phyloP scores from a whole-genome alignment of 352 stramenopile species.

The Phytophthora megakarya region DNA sequence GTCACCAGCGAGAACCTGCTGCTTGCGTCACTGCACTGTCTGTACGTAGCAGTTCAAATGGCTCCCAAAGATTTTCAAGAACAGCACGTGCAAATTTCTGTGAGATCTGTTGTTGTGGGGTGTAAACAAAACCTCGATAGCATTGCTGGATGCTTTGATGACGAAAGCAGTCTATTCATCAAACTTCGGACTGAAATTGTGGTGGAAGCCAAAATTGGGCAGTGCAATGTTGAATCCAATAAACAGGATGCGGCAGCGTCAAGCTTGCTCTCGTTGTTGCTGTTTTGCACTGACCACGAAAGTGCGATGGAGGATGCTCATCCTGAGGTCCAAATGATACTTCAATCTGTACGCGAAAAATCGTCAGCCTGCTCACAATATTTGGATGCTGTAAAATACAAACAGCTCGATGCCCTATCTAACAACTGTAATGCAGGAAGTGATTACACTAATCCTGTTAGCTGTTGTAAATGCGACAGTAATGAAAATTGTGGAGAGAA shows the following conservation, averaged over 20 bases:
- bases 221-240: conserved; percentile 2
- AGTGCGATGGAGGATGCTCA: conserved; percentile 33
- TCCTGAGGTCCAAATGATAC: conserved; percentile 32
- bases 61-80: conserved; percentile 18
- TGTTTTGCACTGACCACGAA: conserved; percentile 25
- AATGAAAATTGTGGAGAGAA: conserved; percentile 13
- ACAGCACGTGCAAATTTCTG: neutral
- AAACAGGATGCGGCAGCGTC: neutral
- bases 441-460: conserved; percentile 1
- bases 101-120: neutral
- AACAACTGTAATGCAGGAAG: neutral
- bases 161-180: conserved; percentile 40
- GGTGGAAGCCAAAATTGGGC: neutral
- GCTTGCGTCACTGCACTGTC: conserved; percentile 52
- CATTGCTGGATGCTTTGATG: conserved; percentile 39
- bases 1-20: conserved; percentile 58
- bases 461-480: conserved; percentile 1
- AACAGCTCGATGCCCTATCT: conserved; percentile 10
- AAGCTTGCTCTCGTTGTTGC: conserved; percentile 38
- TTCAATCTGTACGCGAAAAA: conserved; percentile 30
- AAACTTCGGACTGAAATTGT: conserved; percentile 49
- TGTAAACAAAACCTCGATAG: conserved; percentile 28
- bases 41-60: conserved; percentile 55
- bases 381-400: conserved; percentile 23
- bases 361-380: conserved; percentile 29